phyloP scores from a whole-genome alignment of 2,329 filamentous ascomycete species.

The Penicillium sp. region DNA sequence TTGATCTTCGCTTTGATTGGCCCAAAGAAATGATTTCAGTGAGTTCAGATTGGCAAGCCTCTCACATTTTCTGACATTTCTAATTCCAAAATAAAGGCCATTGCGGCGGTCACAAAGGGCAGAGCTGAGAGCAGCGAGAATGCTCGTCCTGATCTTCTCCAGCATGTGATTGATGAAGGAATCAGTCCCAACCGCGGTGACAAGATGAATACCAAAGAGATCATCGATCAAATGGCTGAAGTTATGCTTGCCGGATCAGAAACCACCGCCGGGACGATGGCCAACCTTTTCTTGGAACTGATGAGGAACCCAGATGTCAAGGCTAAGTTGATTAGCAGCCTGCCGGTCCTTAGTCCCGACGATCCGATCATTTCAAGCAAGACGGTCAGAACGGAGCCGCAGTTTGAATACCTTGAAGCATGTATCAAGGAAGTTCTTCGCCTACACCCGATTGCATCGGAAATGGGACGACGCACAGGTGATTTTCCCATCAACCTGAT shows the following conservation, averaged over 20 bases:
- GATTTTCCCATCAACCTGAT: not conserved
- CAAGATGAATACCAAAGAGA: not conserved
- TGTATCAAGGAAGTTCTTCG: not conserved
- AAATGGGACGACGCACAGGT: not conserved
- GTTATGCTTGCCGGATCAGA: not conserved
- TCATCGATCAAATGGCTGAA: not conserved
- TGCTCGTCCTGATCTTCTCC: not conserved
- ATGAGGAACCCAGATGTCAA: too few relatives aligned
- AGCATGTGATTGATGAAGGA: not conserved
- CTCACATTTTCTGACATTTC: too few relatives aligned
- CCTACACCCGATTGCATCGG: not conserved
- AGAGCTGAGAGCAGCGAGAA: not conserved
- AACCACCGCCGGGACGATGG: not conserved
- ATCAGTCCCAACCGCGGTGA: not conserved
- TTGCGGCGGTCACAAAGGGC: not conserved
- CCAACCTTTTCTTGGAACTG: too few relatives aligned
- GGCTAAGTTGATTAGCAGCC: too few relatives aligned
- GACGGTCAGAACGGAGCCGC: not conserved
- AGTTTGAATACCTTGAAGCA: not conserved
- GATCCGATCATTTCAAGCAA: not conserved
- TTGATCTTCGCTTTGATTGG: too few relatives aligned
- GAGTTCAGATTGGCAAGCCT: too few relatives aligned
- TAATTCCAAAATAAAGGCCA: not conserved
- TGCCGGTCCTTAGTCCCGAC: not conserved
- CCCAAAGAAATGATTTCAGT: too few relatives aligned